Evolutionary conservation across 1,284 basidiomycete species (phyloP).

Genomic region (Coniferiporia sulphurascens): DNA sequence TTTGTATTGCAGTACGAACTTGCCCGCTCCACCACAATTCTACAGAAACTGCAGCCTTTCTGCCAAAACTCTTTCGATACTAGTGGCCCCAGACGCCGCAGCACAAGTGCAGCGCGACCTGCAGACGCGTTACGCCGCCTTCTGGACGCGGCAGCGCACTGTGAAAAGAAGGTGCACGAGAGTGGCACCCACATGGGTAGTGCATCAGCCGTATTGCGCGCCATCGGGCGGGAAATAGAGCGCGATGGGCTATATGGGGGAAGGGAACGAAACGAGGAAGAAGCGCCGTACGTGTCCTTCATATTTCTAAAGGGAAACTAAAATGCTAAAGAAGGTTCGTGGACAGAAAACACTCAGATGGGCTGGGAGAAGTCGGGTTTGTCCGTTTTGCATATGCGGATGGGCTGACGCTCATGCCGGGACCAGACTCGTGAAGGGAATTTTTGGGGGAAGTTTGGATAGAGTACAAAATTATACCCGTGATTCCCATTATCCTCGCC

Average conservation of each 20-base stretch:
- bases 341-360: constrained; percentile 38
- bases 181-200: constrained; percentile 36
- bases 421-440: constrained; percentile 21
- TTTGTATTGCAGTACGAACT: constrained; percentile 53
- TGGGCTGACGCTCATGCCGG: constrained; percentile 50
- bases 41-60: constrained; percentile 43
- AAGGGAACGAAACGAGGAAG: constrained; percentile 35
- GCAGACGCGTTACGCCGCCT: constrained; percentile 40
- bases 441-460: neutral
- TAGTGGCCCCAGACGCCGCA: constrained; percentile 11
- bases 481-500: too few relatives aligned
- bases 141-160: constrained; percentile 41
- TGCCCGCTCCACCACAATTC: constrained; percentile 44
- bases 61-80: constrained; percentile 34
- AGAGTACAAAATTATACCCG: neutral
- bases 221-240: constrained; percentile 53
- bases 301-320: constrained; percentile 8
- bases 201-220: constrained; percentile 47
- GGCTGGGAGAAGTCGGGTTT: constrained; percentile 44
- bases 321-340: constrained; percentile 13
- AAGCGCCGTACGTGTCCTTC: constrained; percentile 40
- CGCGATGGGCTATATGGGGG: constrained; percentile 47
- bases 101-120: constrained; percentile 27
- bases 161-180: constrained; percentile 43
- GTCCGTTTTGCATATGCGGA: constrained; percentile 48